These are phyloP conservation scores for Aphanomyces cochlioides DNA, from an alignment of 352 stramenopile genomes.

Conservation along the genomic window DNA sequence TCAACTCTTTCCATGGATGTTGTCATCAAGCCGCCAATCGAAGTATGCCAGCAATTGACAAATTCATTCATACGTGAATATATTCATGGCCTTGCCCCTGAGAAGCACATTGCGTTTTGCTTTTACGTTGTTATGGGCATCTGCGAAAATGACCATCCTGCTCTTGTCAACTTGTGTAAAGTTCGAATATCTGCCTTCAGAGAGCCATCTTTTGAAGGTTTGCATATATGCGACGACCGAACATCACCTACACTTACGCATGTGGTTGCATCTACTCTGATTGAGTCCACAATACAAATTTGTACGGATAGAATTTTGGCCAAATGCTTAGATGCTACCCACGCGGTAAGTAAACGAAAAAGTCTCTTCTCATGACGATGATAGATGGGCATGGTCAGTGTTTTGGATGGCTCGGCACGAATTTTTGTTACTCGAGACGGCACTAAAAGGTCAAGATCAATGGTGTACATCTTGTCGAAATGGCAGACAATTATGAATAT, in stretches of 20 bases:
- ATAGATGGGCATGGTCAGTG: slow-evolving; percentile 6
- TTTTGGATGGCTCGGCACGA: slow-evolving; percentile 6
- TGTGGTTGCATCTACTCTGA: neutral
- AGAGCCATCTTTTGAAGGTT: neutral
- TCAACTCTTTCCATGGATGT: slow-evolving; percentile 4
- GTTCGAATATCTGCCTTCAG: neutral
- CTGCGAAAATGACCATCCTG: neutral
- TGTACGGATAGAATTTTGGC: neutral
- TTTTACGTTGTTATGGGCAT: slow-evolving; percentile 24
- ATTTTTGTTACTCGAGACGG: neutral
- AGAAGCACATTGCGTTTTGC: slow-evolving; percentile 18
- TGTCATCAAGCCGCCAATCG: neutral
- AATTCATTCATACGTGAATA: slow-evolving; percentile 1
- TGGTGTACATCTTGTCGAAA: slow-evolving; percentile 2
- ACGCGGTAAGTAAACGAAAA: neutral
- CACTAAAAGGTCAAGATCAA: neutral
- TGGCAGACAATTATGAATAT: slow-evolving; percentile 3
- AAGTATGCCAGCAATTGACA: slow-evolving; percentile 18
- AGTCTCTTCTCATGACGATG: neutral
- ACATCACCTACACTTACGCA: slow-evolving; percentile 21
- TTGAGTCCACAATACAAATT: neutral
- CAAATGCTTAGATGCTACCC: neutral
- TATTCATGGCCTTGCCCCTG: slow-evolving; percentile 13
- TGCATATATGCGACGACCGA: neutral
- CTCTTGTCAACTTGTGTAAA: neutral